These are phyloP conservation scores for Gossypium lobatum DNA, from an alignment of 441 rosid genomes.

Conservation along the genomic window DNA sequence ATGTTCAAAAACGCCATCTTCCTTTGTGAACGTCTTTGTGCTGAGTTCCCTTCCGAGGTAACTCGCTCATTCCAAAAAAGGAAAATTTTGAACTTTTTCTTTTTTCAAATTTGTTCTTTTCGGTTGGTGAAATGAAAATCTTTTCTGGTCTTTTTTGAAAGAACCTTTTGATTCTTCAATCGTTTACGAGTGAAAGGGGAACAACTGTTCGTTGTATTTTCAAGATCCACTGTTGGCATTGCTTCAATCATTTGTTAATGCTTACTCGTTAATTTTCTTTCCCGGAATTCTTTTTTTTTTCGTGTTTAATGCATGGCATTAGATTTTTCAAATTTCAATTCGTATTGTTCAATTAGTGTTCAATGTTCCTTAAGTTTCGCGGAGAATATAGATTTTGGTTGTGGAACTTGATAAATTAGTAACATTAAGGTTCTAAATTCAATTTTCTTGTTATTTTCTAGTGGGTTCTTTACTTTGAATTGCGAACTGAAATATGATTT, in stretches of 20 bases:
- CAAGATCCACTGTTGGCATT: conserved; percentile 20
- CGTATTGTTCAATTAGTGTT: neutral
- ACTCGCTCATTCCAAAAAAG: neutral
- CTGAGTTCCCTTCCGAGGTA: conserved; percentile 96
- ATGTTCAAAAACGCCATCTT: conserved; percentile 79
- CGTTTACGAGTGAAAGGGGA: too few relatives aligned
- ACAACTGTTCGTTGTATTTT: neutral
- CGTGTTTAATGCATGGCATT: neutral
- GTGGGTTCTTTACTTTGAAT: neutral
- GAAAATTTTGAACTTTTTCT: too few relatives aligned
- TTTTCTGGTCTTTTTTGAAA: too few relatives aligned
- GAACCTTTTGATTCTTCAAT: too few relatives aligned
- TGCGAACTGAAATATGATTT: neutral
- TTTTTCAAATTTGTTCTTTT: too few relatives aligned
- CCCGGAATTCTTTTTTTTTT: neutral
- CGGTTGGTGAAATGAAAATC: too few relatives aligned
- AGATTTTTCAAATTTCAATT: neutral
- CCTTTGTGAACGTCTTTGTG: conserved; percentile 92
- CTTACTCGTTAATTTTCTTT: neutral
- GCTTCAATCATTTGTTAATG: conserved; percentile 12
- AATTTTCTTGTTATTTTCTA: neutral
- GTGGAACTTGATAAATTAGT: neutral
- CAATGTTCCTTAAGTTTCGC: neutral
- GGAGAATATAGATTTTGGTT: neutral
- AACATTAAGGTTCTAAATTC: neutral